A percentile compares a stretch with the other conserved stretches of the same genome.
Conservation (phyloP, 2,329 filamentous ascomycete species). For the Epichloe glyceriae region DNA sequence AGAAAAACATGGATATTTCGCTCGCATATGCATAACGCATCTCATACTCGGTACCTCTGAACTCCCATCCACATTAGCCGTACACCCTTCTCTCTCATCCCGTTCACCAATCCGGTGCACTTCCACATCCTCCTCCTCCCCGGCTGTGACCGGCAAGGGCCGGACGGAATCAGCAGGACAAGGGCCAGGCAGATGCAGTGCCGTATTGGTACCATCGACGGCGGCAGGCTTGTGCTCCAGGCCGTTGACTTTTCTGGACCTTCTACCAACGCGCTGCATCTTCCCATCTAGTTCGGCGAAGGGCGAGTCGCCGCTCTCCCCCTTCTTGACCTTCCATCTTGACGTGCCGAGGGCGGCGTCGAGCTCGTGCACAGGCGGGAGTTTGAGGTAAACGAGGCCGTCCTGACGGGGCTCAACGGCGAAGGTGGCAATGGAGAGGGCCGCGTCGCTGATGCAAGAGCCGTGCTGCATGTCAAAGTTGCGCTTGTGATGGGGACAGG, state of each 20-base stretch:
- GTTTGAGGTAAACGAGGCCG: constrained; percentile 65
- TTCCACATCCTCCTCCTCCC: constrained; percentile 20
- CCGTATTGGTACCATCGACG: no score
- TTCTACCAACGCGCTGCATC: constrained; percentile 15
- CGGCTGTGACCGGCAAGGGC: constrained; percentile 16
- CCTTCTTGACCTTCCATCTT: constrained; percentile 66
- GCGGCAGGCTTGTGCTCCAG: constrained; percentile 16
- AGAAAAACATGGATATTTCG: neutral
- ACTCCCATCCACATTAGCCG: neutral
- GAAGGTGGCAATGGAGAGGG: constrained; percentile 73
- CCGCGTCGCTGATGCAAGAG: constrained; percentile 60
- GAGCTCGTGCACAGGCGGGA: constrained; percentile 70
- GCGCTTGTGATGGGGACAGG: constrained; percentile 79
- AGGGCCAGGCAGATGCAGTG: neutral
- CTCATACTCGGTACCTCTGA: no score
- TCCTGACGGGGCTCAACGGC: constrained; percentile 58
- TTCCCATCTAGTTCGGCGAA: constrained; percentile 33
- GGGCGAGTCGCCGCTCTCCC: constrained; percentile 36
- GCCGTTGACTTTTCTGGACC: constrained; percentile 24
- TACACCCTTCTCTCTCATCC: neutral
- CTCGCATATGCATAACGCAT: neutral
- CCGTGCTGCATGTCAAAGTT: constrained; percentile 70
- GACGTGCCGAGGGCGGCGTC: constrained; percentile 66
- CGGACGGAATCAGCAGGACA: constrained; percentile 20
- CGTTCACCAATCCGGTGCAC: constrained; percentile 32